phyloP scores from a whole-genome alignment of 768 basidiomycete genomes.

The Pleurotus eryngii region DNA sequence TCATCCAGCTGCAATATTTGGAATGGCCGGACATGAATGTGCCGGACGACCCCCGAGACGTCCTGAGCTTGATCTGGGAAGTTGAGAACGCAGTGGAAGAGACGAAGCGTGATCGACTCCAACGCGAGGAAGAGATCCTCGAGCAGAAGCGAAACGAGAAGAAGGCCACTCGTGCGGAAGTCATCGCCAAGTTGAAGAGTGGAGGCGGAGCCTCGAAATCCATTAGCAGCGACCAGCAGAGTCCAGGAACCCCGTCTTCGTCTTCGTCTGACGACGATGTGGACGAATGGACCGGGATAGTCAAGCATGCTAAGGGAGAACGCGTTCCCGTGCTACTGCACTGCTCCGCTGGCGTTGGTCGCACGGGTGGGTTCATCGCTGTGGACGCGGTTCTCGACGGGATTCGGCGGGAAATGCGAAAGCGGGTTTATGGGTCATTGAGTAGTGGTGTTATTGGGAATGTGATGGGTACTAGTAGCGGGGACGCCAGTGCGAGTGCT shows the following conservation, averaged over 20 bases:
- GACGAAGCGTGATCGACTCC: slow-evolving; percentile 18
- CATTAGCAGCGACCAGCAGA: slow-evolving; percentile 3
- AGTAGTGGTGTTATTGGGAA: background rate
- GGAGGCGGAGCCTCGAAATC: slow-evolving; percentile 5
- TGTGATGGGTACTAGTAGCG: background rate
- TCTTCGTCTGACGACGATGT: slow-evolving; percentile 31
- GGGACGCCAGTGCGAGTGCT: background rate
- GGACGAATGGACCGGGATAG: slow-evolving; percentile 55
- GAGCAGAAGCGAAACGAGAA: background rate
- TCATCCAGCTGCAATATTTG: slow-evolving; percentile 89
- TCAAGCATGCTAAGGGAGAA: slow-evolving; percentile 44
- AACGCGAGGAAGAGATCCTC: slow-evolving; percentile 1
- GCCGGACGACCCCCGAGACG: slow-evolving; percentile 74
- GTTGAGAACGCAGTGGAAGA: slow-evolving; percentile 50
- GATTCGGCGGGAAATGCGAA: slow-evolving; percentile 54
- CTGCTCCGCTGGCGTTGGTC: slow-evolving; percentile 93
- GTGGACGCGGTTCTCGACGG: slow-evolving; percentile 84
- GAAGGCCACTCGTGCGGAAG: background rate
- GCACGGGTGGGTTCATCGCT: slow-evolving; percentile 92
- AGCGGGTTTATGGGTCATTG: slow-evolving; percentile 8
- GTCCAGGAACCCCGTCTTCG: slow-evolving; percentile 14
- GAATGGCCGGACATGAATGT: slow-evolving; percentile 98
- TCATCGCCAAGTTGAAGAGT: slow-evolving; percentile 1
- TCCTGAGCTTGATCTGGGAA: slow-evolving; percentile 70
- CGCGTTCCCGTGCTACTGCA: slow-evolving; percentile 70